Evolutionary conservation across 306 rosid species (phyloP), one percentile per base, ranked within the genome.

Genomic region (Luffa acutangula): DNA sequence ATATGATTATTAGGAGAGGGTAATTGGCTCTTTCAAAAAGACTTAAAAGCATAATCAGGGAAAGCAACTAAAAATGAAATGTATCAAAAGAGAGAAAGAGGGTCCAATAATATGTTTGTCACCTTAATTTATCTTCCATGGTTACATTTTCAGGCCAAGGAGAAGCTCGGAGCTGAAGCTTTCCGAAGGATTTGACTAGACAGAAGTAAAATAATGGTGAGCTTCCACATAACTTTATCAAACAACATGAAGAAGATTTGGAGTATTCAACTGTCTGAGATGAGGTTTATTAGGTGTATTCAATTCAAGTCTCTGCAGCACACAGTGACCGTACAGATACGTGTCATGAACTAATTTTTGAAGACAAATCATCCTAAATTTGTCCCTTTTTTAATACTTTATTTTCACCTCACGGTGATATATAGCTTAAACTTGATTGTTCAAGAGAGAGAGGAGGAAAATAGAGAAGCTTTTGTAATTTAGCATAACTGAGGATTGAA

Each of bases 1-100:
- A 90, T 95, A 78, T 95, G 93, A 95, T 93, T 77, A 86, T 88
- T 91, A 88, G 93, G 91, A 92, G 91, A 92, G 97, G 93, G 91
- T 91, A 90, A 89, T 88, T 83, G 84, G 88, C 87, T 87, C 85
- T 83, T 85, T 89, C 90, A 85, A 87, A 80, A 85, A 63, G 70
- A 83, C 86, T 53, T 67, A 67, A 83, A 75, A 82, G 77, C 56
- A 79, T 78, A 58, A 80, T 52, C 33, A 77, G 83, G 79, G 75
- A 74, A 84, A 67, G 49, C 65, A 21, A 12, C 75, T 21, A 83
- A 81, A 49, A 31, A 39, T 4, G 51, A 67, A 25, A 67, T 79
- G 75, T 81, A 76, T 39, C 54, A 4, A 31, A 73, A 77, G 80
- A 42, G 72, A 65, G 48, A 63, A 1, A 9, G 42, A 79, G 77